Evolutionary conservation across 2,329 filamentous ascomycete genomes (phyloP).

Genomic region (Fusarium devonianum): DNA sequence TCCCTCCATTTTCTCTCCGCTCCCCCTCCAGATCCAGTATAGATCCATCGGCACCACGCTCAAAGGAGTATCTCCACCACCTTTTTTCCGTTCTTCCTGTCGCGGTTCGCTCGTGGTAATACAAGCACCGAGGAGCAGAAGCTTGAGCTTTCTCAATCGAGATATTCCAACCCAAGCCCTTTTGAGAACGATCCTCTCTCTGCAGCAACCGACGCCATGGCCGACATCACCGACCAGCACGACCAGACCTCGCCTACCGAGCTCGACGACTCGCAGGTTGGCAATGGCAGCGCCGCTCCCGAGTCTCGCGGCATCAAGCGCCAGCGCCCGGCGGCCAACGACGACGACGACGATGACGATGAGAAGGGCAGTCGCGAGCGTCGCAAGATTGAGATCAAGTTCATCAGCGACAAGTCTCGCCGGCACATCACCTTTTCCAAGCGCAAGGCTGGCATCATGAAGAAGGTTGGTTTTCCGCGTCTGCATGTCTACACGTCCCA

Average conservation of each 20-base stretch:
- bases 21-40: conserved; percentile 70
- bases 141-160: conserved; percentile 36
- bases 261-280: conserved; percentile 75
- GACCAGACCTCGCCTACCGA: conserved; percentile 77
- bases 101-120: conserved; percentile 47
- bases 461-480: conserved; percentile 88
- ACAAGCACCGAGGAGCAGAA: conserved; percentile 46
- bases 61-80: conserved; percentile 70
- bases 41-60: conserved; percentile 70
- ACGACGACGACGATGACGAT: conserved; percentile 97
- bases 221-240: conserved; percentile 81
- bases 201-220: conserved; percentile 60
- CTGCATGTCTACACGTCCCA: too few relatives aligned
- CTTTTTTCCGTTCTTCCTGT: conserved; percentile 57
- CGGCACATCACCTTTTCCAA: conserved; percentile 99
- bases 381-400: conserved; percentile 99
- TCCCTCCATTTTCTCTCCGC: conserved; percentile 52
- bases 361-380: conserved; percentile 98
- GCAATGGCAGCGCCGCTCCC: conserved; percentile 73
- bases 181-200: conserved; percentile 28
- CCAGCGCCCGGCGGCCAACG: conserved; percentile 78
- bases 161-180: conserved; percentile 37
- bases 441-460: conserved; percentile 99
- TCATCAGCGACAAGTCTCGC: conserved; percentile 99
- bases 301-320: conserved; percentile 90